These are phyloP conservation scores for Lepraria neglecta DNA, from an alignment of 495 filamentous ascomycete species.

Conservation along the genomic window DNA sequence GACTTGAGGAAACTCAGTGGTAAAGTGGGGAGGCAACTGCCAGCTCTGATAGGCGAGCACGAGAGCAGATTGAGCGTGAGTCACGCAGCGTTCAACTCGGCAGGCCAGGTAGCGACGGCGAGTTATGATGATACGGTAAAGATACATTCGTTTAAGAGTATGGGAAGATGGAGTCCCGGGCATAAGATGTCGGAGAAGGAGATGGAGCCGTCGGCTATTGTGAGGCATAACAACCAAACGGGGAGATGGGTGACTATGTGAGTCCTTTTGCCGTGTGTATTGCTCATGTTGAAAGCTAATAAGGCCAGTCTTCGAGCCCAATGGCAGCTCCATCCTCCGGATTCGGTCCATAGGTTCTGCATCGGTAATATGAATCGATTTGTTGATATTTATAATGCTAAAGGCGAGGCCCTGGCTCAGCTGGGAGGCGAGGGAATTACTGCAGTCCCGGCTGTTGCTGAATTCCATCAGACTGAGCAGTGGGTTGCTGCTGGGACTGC, in stretches of 20 bases:
- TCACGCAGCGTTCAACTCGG: conserved; percentile 78
- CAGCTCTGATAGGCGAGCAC: conserved; percentile 73
- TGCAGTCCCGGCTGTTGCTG: conserved; percentile 86
- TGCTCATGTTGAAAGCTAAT: neutral
- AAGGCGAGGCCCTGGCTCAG: conserved; percentile 85
- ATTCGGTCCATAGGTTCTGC: conserved; percentile 75
- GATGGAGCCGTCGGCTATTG: conserved; percentile 60
- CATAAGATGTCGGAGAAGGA: conserved; percentile 51
- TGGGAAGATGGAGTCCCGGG: conserved; percentile 57
- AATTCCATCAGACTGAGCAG: conserved; percentile 79
- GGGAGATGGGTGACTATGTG: conserved; percentile 73
- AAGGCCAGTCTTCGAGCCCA: conserved; percentile 71
- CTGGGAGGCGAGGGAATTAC: conserved; percentile 83
- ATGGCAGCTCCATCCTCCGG: conserved; percentile 76
- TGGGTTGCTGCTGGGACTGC: conserved; percentile 92
- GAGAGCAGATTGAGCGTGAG: conserved; percentile 76
- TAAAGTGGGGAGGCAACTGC: conserved; percentile 46
- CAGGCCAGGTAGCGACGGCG: conserved; percentile 79
- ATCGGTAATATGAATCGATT: conserved; percentile 99
- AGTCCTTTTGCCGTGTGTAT: conserved; percentile 27
- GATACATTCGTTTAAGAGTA: conserved; percentile 69
- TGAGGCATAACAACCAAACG: conserved; percentile 93
- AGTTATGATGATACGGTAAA: conserved; percentile 95
- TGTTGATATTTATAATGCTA: conserved; percentile 75
- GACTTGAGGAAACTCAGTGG: conserved; percentile 74